Conservation (phyloP, 768 basidiomycete genomes). For the Boletales sp. region DNA sequence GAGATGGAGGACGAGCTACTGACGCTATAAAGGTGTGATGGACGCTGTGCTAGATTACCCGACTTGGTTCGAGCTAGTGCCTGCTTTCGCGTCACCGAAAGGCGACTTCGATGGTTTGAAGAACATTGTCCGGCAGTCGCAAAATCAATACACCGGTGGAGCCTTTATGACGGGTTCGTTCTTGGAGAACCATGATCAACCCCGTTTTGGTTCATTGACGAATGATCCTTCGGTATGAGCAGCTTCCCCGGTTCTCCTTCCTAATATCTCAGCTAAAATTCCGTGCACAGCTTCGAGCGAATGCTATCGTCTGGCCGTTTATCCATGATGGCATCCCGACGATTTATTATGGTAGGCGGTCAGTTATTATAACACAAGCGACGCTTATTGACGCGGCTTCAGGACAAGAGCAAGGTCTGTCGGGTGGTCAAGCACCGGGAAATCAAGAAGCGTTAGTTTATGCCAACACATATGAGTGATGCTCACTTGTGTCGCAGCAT, state of each 20-base stretch:
- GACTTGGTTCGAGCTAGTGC: constrained; percentile 40
- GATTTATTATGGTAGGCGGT: constrained; percentile 42
- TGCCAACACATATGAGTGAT: neutral
- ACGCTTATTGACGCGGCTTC: neutral
- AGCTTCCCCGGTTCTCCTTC: too few relatives aligned
- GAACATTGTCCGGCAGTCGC: constrained; percentile 25
- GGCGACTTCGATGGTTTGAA: constrained; percentile 34
- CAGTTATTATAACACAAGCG: neutral
- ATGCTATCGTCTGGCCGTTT: constrained; percentile 50
- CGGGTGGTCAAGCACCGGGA: constrained; percentile 40
- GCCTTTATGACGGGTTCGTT: constrained; percentile 43
- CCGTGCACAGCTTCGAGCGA: constrained; percentile 35
- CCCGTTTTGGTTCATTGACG: constrained; percentile 43
- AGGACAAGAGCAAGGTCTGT: constrained; percentile 51
- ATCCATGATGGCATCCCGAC: constrained; percentile 50
- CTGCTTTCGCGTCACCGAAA: constrained; percentile 36
- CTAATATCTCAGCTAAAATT: neutral
- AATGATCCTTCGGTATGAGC: constrained; percentile 39
- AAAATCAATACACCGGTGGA: constrained; percentile 38
- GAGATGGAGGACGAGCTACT: neutral
- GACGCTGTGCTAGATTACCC: constrained; percentile 49
- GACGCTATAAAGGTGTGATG: constrained; percentile 34
- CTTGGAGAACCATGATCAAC: constrained; percentile 55
- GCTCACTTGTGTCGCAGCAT: constrained; percentile 37
- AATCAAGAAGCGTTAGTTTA: constrained; percentile 49